Percentiles rank a stretch among this genome's conserved stretches.
Evolutionary conservation across 257 asterid genomes (phyloP).

Genomic region (Jasminum sambac): DNA sequence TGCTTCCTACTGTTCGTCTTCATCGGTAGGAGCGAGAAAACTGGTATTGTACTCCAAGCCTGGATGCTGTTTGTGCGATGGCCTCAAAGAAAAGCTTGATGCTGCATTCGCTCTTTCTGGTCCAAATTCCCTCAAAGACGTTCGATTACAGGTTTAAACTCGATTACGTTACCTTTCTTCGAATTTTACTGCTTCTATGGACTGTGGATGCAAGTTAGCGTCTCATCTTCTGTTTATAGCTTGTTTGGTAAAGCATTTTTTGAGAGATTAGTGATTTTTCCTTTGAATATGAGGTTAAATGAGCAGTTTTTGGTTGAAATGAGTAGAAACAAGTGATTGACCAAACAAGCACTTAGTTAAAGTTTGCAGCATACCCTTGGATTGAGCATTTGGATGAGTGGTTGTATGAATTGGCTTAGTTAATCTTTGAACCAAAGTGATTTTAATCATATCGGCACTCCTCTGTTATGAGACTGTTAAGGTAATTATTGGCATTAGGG

Average conservation of each 20-base stretch:
- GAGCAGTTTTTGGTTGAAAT: too few species aligned
- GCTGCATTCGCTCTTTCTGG: slow-evolving; percentile 71
- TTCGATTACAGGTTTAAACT: slow-evolving; percentile 57
- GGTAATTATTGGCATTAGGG: not conserved
- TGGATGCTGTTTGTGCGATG: slow-evolving; percentile 99
- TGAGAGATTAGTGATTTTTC: too few species aligned
- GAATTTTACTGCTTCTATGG: not conserved
- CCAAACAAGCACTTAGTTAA: too few species aligned
- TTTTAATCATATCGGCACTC: not conserved
- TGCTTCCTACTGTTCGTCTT: slow-evolving; percentile 39
- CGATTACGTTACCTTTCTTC: not conserved
- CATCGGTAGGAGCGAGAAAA: slow-evolving; percentile 35
- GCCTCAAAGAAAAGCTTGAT: slow-evolving; percentile 91
- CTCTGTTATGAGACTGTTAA: not conserved
- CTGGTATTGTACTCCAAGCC: slow-evolving; percentile 86
- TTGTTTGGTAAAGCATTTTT: too few species aligned
- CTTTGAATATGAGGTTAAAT: too few species aligned
- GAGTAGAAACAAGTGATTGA: too few species aligned
- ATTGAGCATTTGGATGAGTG: not conserved
- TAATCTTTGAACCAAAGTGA: not conserved
- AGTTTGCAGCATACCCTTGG: too few species aligned
- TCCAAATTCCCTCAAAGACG: slow-evolving; percentile 45
- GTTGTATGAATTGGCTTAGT: not conserved
- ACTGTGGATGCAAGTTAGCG: not conserved
- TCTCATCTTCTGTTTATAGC: not conserved